Base-by-base conservation (phyloP, 495 filamentous ascomycete genomes). In the Hyaloscypha variabilis region DNA sequence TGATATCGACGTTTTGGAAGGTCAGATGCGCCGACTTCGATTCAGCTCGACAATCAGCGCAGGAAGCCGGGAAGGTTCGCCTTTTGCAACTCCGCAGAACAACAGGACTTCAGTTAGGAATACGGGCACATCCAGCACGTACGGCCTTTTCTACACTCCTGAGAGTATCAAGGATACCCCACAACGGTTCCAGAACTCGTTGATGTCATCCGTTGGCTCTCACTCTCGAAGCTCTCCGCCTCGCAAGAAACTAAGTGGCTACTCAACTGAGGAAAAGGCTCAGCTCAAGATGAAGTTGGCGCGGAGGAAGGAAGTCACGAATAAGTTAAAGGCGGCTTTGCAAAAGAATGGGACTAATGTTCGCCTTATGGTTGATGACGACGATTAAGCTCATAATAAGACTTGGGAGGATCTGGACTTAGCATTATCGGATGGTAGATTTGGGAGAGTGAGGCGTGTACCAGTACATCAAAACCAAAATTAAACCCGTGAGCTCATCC, bases 1-100 rank as follows among this genome's bases (percentile, higher is more conserved):
- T 53, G 95, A 98, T 67, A 88, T 98, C 55, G 92, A 96, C 74
- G 85, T 96, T 13, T 82, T 98, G 29, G 95, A 97, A 74, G 84
- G 86, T 39, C 91, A 96, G 68, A 88, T 98, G 79, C 85, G 87
- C 29, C 88, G 85, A 58, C 79, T 96, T 10, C 82, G 90, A 3
- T 73, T 93, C 6, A 73, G 81, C 0, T 79, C 80, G 1, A 69
- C 79, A 25, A 67, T 72, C n/a, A 62, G 71, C 71, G 19, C 76
- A 54, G 67, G 81, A 64, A 86, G 88, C 75, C 76, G 85, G 75
- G 81, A 89, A 71, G 72, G 83, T 59, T 76, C 84, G 23, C 89
- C 90, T 2, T 87, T 90, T 49, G 69, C 80, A 10, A 91, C 90
- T 1, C 88, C 90, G n/a, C 79, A 81, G 66, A 70, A 71, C 50